Conservation (phyloP, 768 basidiomycete genomes). For the Leccinum ochraceum region DNA sequence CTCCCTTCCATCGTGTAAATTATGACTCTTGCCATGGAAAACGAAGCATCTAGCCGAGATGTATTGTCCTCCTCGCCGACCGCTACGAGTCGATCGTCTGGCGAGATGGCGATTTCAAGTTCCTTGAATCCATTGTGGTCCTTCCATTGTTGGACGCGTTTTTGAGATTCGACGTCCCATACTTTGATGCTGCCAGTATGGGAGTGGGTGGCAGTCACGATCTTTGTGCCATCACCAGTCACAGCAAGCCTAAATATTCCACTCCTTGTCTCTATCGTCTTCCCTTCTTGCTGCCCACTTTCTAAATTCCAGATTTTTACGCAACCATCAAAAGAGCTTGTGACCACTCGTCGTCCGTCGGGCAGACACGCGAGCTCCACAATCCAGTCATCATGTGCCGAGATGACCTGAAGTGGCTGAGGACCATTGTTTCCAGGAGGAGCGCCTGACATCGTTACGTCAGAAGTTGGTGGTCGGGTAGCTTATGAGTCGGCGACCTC, state of each 20-base stretch:
- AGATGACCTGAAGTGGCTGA: background rate
- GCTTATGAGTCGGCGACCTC: too few species aligned
- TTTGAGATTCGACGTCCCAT: background rate
- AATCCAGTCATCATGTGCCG: background rate
- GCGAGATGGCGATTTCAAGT: background rate
- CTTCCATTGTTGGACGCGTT: background rate
- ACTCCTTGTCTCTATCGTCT: background rate
- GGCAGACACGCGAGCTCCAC: slow-evolving; percentile 2
- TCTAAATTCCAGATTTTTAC: slow-evolving; percentile 6
- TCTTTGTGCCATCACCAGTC: slow-evolving; percentile 1
- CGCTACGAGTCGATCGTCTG: background rate
- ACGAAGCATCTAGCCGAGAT: too few species aligned
- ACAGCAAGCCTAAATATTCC: background rate
- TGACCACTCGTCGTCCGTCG: slow-evolving; percentile 8
- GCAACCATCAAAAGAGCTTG: background rate
- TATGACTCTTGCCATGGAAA: background rate
- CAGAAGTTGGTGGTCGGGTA: too few species aligned
- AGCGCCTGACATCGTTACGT: too few species aligned
- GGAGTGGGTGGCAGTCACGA: background rate
- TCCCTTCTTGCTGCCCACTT: slow-evolving; percentile 9
- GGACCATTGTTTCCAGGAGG: too few species aligned
- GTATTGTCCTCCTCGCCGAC: background rate
- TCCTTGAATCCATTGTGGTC: background rate
- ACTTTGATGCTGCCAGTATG: background rate
- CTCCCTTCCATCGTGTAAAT: background rate